Evolutionary conservation across 768 basidiomycete genomes (phyloP), one percentile per base, ranked within the genome.

Genomic region (button mushroom (Agaricus bisporus)): DNA sequence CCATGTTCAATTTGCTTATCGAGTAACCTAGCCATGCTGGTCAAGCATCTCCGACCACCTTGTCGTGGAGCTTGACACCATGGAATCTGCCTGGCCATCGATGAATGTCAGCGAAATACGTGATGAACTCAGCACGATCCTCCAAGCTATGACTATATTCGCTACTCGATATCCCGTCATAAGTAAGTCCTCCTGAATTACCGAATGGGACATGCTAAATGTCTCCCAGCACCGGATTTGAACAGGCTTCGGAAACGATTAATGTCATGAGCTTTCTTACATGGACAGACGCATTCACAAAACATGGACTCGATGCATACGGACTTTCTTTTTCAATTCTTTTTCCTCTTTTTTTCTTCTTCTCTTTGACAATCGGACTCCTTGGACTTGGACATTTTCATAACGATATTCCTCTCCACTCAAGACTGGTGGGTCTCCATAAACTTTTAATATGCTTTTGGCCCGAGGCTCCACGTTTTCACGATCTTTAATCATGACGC

Each of bases 21-120:
- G 41, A 54, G 26, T 35, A 48, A 14, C 59, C 29, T 58, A 87
- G 87, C 78, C 82, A 8, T 88, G 86, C 59, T 88, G 88, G 88
- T 82, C 82, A 14, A 74, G 73, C 49, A 82, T 78, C 36, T 82
- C 85, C 48, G 85, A 87, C 63, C 79, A 81, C 15, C 68, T 89
- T 55, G 76, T 86, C 49, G 75, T 78, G 41, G 85, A 89, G 64
- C 73, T 87, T n/a, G 75, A 82, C 51, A 66, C 78, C 53, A 69
- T 85, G 48, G 83, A 85, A 63, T 65, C 77, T 12, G 74, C 85
- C 38, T 88, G 86, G 83, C 77, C 84, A 9, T 69, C 79, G 36
- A 70, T 79, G 57, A 77, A 78, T 62, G 74, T 72, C 52, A 68
- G 75, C 51, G 85, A 87, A 55, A 67, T 83, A 49, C 80, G 82